Base-by-base conservation (phyloP, 1,284 basidiomycete genomes). In the Tilletiaria anomala region DNA sequence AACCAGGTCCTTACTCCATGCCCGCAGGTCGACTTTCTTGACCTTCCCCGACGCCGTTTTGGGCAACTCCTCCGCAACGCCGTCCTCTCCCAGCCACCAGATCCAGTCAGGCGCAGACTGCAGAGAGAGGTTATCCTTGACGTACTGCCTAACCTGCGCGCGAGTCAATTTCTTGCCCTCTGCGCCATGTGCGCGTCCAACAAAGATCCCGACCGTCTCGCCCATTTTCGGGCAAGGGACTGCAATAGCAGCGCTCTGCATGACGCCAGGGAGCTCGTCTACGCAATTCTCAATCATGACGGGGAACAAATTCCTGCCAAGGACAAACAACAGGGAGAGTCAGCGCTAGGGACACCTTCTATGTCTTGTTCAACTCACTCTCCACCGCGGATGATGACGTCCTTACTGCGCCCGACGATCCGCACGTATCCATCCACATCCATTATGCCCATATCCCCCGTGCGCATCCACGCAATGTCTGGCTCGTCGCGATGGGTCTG, bases 11-110 rank as follows among this genome's bases (percentile, higher is more conserved):
- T 56, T 54, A 14, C 55, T 53, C 72, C 73, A 72, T 29, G 66
- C 58, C 11, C 75, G 64, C 3, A 75, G 52, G 19, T 83, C 64
- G 67, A 55, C 47, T 51, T 55, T 87, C 77, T 78, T 76, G 29
- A 88, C 77, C 68, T 88, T 88, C 33, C 84, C 84, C 53, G 83
- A 86, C 15, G 80, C 82, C 5, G 83, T 88, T 71, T 83, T 85
- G 1, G 84, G 84, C 10, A 86, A 65, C 49, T 82, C 79, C 17
- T 68, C 63, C 6, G 71, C 69, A 5, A 69, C 68, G 4, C 74
- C 76, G 19, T 79, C 76, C 54, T 82, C 77, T 15, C 77, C 78
- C 1, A 82, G 53, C 49, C 84, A 83, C 81, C 83, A 87, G 2
- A 86, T 76, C 79, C 80, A 85, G 4, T 73, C 70, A 0, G 83